Evolutionary conservation across 352 stramenopile genomes (phyloP).

Genomic region (Globisporangium uncinulatum): DNA sequence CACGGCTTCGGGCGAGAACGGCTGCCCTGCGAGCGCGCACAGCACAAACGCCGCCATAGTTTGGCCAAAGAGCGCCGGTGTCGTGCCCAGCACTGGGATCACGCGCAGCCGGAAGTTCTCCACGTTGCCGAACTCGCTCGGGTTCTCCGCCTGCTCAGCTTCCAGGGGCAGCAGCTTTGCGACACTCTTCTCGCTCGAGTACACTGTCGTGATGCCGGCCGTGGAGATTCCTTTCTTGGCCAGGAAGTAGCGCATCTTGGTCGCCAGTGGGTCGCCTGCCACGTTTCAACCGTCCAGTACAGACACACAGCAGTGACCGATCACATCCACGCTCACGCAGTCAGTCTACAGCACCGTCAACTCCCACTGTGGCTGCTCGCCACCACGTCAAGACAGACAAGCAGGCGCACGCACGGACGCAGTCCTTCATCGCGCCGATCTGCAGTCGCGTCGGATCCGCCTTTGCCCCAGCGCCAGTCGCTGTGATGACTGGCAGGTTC

Average conservation of each 20-base stretch:
- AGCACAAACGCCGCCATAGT: constrained; percentile 93
- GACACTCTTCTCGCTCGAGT: constrained; percentile 96
- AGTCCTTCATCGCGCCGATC: constrained; percentile 94
- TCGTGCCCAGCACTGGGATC: constrained; percentile 92
- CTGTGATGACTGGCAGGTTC: constrained; percentile 78
- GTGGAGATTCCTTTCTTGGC: constrained; percentile 76
- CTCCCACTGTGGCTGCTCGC: neutral
- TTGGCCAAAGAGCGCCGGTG: constrained; percentile 97
- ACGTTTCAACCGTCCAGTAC: neutral
- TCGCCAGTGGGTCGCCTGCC: constrained; percentile 91
- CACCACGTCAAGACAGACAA: neutral
- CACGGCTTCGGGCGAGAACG: constrained; percentile 74
- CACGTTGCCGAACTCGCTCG: constrained; percentile 93
- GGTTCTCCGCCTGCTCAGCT: constrained; percentile 83
- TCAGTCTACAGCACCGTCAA: constrained; percentile 1
- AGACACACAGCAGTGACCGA: neutral
- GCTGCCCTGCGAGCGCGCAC: constrained; percentile 90
- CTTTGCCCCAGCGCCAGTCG: constrained; percentile 93
- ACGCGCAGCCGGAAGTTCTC: constrained; percentile 96
- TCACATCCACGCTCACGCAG: neutral
- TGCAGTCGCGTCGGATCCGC: constrained; percentile 95
- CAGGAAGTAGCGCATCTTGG: constrained; percentile 94
- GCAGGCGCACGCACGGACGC: constrained; percentile 55
- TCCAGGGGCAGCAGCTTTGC: constrained; percentile 94
- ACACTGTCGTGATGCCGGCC: constrained; percentile 82